Conservation (phyloP, 1,284 basidiomycete species). For the Tilletia indica region DNA sequence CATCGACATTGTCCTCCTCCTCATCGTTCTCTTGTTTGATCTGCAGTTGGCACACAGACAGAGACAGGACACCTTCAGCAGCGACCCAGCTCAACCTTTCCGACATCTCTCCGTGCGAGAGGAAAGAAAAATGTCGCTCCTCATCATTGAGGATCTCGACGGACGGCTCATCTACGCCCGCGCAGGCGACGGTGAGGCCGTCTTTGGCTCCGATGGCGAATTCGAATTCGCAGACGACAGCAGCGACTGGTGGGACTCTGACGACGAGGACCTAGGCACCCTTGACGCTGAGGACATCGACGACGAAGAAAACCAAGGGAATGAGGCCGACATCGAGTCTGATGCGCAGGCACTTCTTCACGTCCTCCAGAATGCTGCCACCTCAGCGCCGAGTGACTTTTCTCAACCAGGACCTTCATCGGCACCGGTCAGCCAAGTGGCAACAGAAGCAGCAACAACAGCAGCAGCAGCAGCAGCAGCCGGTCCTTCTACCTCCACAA, state of each 20-base stretch:
- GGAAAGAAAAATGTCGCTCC: slow-evolving; percentile 22
- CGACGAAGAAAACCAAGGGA: background rate
- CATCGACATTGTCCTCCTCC: too few relatives aligned
- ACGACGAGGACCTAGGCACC: slow-evolving; percentile 42
- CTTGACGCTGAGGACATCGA: slow-evolving; percentile 31
- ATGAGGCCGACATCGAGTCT: background rate
- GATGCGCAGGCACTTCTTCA: background rate
- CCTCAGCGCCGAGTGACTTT: too few relatives aligned
- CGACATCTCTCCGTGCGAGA: background rate
- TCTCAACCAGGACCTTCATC: slow-evolving; percentile 8
- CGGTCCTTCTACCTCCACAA: background rate
- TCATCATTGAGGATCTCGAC: slow-evolving; percentile 55
- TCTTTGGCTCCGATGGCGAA: slow-evolving; percentile 55
- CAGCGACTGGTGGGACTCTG: slow-evolving; percentile 36
- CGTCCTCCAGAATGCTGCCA: background rate
- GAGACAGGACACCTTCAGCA: too few relatives aligned
- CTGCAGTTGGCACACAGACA: background rate
- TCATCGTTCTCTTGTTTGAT: too few relatives aligned
- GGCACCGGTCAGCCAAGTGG: background rate
- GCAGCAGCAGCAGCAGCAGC: background rate
- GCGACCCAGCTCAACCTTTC: too few relatives aligned
- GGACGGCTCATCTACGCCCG: slow-evolving; percentile 54
- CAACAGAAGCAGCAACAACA: background rate
- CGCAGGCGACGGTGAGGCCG: slow-evolving; percentile 54
- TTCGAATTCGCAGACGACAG: slow-evolving; percentile 54